Percentiles rank a stretch among this genome's conserved stretches.
phyloP scores from a whole-genome alignment of 2,329 filamentous ascomycete genomes.

The Neopestalotiopsis clavispora region DNA sequence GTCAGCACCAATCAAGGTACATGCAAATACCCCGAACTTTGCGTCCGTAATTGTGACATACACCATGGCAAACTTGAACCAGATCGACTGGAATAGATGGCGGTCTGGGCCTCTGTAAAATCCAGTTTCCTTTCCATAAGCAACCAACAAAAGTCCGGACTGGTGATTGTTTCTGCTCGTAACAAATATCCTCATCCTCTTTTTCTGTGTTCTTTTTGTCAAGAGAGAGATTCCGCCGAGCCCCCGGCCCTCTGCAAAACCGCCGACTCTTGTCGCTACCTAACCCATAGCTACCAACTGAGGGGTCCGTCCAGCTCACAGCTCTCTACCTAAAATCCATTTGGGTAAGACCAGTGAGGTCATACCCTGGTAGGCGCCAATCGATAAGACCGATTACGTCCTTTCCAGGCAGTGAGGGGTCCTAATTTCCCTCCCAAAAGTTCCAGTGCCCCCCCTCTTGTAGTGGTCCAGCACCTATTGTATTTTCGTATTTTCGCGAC shows the following conservation, averaged over 20 bases:
- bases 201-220: not conserved
- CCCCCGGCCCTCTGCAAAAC: not conserved
- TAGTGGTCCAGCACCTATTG: not conserved
- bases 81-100: not conserved
- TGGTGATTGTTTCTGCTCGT: not conserved
- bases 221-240: not conserved
- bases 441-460: not conserved
- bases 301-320: not conserved
- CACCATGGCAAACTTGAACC: not conserved
- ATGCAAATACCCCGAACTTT: not conserved
- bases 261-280: not conserved
- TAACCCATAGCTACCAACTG: not conserved
- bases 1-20: slow-evolving; percentile 6
- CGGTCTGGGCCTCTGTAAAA: not conserved
- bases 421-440: slow-evolving; percentile 1
- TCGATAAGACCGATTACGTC: slow-evolving; percentile 14
- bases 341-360: slow-evolving; percentile 11
- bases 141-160: not conserved
- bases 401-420: slow-evolving; percentile 13
- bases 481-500: not conserved
- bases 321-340: not conserved
- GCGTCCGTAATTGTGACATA: slow-evolving; percentile 7
- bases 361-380: slow-evolving; percentile 10
- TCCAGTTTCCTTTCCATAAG: not conserved
- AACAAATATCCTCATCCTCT: not conserved